Evolutionary conservation across 2,329 filamentous ascomycete species (phyloP).

Genomic region (Botrytis galanthina): DNA sequence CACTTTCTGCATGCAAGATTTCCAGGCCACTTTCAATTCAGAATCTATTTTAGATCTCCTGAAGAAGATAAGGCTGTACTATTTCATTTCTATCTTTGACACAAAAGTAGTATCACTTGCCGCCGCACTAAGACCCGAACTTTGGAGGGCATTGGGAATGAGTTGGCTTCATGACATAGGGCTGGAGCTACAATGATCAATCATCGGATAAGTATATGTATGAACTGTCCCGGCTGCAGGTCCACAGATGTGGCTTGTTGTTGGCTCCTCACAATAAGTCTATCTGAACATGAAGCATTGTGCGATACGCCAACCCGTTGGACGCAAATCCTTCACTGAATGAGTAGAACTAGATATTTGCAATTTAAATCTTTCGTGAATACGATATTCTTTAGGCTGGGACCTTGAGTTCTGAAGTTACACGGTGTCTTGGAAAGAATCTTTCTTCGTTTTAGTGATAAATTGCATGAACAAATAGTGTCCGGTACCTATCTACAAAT

Average conservation of each 20-base stretch:
- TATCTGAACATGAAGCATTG: background rate
- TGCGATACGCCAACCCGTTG: background rate
- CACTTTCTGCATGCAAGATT: background rate
- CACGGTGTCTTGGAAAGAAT: slow-evolving; percentile 10
- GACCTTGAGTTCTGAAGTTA: slow-evolving; percentile 8
- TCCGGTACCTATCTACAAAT: slow-evolving; percentile 8
- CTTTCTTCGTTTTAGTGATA: slow-evolving; percentile 2
- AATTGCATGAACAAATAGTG: background rate
- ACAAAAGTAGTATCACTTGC: slow-evolving; percentile 1
- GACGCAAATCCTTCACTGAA: background rate
- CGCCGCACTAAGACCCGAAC: slow-evolving; percentile 2
- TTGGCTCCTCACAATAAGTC: slow-evolving; percentile 5
- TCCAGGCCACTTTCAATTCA: background rate
- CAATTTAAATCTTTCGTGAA: background rate
- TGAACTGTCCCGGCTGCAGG: slow-evolving; percentile 8
- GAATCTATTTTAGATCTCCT: background rate
- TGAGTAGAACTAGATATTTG: slow-evolving; percentile 2
- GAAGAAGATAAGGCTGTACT: background rate
- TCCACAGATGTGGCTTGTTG: background rate
- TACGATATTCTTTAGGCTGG: slow-evolving; percentile 1
- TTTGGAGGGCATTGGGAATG: background rate
- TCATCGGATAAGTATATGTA: background rate
- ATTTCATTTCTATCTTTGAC: background rate
- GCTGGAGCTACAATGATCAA: slow-evolving; percentile 12
- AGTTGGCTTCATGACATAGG: slow-evolving; percentile 14